A percentile compares a stretch with the other conserved stretches of the same genome.
Conservation (phyloP, 495 filamentous ascomycete species). For the Durotheca rogersii region DNA sequence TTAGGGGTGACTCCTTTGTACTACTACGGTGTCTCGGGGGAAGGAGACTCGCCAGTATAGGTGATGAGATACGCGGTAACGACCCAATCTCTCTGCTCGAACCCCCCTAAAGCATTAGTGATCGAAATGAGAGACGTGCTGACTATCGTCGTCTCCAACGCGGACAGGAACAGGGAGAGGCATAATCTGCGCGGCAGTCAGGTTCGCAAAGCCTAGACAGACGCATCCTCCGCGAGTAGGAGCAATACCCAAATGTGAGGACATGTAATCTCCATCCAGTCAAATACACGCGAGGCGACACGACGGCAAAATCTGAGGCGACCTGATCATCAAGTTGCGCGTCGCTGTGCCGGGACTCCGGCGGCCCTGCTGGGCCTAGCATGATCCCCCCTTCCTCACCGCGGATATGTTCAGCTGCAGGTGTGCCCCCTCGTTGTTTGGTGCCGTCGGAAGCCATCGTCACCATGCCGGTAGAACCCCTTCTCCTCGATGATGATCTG, state of each 20-base stretch:
- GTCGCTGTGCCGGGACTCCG: constrained; percentile 12
- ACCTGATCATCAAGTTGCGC: neutral
- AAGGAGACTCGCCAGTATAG: constrained; percentile 49
- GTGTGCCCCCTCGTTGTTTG: constrained; percentile 1
- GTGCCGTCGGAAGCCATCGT: constrained; percentile 2
- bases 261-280: constrained; percentile 49
- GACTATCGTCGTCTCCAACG: constrained; percentile 58
- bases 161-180: constrained; percentile 52
- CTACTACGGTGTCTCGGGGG: too few relatives aligned
- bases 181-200: constrained; percentile 41
- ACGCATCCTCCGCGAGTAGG: neutral
- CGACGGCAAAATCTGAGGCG: neutral
- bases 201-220: neutral
- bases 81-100: constrained; percentile 54
- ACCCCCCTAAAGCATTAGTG: constrained; percentile 51
- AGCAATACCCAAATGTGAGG: constrained; percentile 40
- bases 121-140: constrained; percentile 60
- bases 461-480: neutral
- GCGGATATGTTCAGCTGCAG: neutral
- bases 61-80: constrained; percentile 58
- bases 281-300: constrained; percentile 33
- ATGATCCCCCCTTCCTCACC: constrained; percentile 11
- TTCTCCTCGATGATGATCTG: neutral
- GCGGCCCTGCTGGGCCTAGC: constrained; percentile 1
- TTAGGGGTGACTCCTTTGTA: too few relatives aligned